Conservation (phyloP, 495 filamentous ascomycete species). For the Aspergillus conjunctus region DNA sequence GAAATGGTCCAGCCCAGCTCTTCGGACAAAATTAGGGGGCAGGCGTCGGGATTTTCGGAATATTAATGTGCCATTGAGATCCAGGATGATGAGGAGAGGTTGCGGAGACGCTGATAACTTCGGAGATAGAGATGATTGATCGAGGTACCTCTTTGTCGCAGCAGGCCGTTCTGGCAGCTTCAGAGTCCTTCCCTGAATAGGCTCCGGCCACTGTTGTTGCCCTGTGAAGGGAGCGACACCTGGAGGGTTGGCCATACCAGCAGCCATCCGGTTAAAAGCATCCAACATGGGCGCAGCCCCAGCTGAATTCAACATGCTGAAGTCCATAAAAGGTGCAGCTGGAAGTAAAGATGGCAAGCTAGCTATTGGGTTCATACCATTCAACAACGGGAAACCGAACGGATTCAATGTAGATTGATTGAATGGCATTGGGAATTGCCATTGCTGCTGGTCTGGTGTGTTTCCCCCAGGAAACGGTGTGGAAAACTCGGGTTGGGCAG, state of each 20-base stretch:
- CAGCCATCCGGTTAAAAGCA: conserved; percentile 14
- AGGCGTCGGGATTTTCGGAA: conserved; percentile 57
- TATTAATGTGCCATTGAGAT: conserved; percentile 91
- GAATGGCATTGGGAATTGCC: conserved; percentile 7
- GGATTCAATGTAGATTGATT: conserved; percentile 19
- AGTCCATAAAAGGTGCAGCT: conserved; percentile 9
- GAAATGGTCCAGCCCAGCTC: conserved; percentile 67
- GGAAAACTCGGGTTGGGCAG: conserved; percentile 6
- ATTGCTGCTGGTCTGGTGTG: conserved; percentile 15
- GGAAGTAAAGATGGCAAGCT: conserved; percentile 12
- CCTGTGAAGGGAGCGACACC: neutral
- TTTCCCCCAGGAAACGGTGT: conserved; percentile 15
- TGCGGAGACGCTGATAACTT: conserved; percentile 32
- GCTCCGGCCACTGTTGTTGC: neutral
- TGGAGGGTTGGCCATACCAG: neutral
- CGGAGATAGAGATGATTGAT: conserved; percentile 40
- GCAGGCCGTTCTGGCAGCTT: conserved; percentile 31
- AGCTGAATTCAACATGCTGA: conserved; percentile 10
- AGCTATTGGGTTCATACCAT: conserved; percentile 12
- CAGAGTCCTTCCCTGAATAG: conserved; percentile 16
- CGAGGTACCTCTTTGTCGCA: conserved; percentile 48
- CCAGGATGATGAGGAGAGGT: conserved; percentile 76
- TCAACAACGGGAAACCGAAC: conserved; percentile 25
- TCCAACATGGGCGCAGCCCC: conserved; percentile 14
- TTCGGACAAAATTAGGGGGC: conserved; percentile 56